Evolutionary conservation across 441 rosid species (phyloP), one percentile per base, ranked within the genome.

Genomic region (Gossypium gossypioides): DNA sequence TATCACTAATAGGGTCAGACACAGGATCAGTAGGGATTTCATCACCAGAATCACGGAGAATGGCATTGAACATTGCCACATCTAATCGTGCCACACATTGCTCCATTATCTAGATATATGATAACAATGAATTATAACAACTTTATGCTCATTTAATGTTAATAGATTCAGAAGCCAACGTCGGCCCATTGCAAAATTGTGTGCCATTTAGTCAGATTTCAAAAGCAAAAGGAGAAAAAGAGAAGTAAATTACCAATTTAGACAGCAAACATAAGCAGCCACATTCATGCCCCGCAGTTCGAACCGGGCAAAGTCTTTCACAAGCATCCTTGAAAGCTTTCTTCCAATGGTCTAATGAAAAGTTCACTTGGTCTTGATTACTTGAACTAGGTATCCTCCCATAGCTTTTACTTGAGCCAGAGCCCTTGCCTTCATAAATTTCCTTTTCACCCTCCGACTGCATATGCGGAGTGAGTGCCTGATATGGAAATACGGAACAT

Each of bases 51-150:
- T 91, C 97, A 65, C 97, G 96, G 73, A 92, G 97, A 77, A 95
- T 86, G 62, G 99, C 99, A 85, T 92, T 95, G 85, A 95, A 92
- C 93, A 92, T 92, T 59, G 96, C 97, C 64, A 92, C 96, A 82
- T 95, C 99, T 82, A 95, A 77, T 73, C 97, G 83, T 71, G 91
- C 90, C 82, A 92, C 96, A 1, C 96, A 91, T 70, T 95, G 96
- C 86, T 92, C 93, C 99, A 92, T 95, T 82, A 95, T 82, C 99
- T 94, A 75, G 46, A 54, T 12, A 65, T 77, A 78, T 6, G 32
- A 52, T 59, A 74, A 46, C 59, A 21, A 54, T 19, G 71, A 2
- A 62, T 73, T 46, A n/a, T 71, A 48, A 58, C 15, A 58, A 25
- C 19, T 44, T 27, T 60, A 44, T 25, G 46, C 58, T 48, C 37